These are phyloP conservation scores for Backusella liffmaniae DNA, from an alignment of 192 early-diverging fungal genomes.

Conservation along the genomic window DNA sequence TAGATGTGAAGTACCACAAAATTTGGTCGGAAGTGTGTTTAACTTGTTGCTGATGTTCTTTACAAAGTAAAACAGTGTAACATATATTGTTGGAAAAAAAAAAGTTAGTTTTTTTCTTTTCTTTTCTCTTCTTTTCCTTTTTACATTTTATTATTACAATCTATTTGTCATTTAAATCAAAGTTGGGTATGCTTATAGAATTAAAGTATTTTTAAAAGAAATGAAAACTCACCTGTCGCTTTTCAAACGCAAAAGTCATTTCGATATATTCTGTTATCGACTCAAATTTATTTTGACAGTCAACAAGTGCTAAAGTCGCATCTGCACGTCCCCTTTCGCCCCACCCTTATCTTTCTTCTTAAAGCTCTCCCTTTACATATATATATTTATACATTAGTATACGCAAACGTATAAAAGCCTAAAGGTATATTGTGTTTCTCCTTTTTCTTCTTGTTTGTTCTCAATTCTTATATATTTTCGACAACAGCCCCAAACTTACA, in stretches of 20 bases:
- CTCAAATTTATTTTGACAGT: conserved; percentile 11
- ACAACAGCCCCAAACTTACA: neutral
- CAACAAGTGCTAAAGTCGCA: neutral
- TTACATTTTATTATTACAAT: neutral
- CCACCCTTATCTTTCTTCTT: neutral
- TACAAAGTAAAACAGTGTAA: conserved; percentile 12
- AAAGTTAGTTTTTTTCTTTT: neutral
- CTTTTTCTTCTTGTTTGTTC: conserved; percentile 12
- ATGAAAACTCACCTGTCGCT: neutral
- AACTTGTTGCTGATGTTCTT: conserved; percentile 61
- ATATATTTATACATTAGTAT: neutral
- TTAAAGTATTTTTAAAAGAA: neutral
- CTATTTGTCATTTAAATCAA: neutral
- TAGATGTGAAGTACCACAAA: conserved; percentile 50
- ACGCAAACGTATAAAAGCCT: neutral
- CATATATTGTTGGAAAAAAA: neutral
- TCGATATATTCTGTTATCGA: neutral
- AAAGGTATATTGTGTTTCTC: neutral
- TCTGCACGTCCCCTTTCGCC: neutral
- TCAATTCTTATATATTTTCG: conserved; percentile 1
- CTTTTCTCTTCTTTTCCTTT: neutral
- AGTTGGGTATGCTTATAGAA: neutral
- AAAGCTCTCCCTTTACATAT: conserved; percentile 4
- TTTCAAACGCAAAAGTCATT: neutral
- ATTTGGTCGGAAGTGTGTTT: conserved; percentile 78